Conservation (phyloP, 1,284 basidiomycete species). For the Vanrija pseudolonga region DNA sequence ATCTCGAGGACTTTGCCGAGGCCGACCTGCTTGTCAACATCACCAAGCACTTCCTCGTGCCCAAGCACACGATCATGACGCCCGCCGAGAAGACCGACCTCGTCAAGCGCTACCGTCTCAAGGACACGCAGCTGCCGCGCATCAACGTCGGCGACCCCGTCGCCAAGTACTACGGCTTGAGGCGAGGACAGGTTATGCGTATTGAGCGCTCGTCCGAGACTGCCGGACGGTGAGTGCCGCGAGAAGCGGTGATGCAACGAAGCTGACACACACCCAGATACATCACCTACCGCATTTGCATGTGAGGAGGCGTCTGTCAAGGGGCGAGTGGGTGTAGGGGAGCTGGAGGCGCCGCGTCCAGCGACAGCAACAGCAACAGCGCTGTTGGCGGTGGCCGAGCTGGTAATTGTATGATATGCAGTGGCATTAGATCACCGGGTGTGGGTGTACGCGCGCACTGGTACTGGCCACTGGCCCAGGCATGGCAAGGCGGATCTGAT, state of each 20-base stretch:
- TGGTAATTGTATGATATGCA: no score
- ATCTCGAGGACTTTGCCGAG: conserved; percentile 94
- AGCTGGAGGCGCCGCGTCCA: no score
- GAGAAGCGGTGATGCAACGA: background rate
- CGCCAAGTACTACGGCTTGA: conserved; percentile 92
- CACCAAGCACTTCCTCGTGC: conserved; percentile 91
- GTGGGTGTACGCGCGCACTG: no score
- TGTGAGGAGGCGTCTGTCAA: conserved; percentile 27
- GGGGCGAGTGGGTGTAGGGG: no score
- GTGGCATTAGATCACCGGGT: no score
- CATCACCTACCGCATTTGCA: conserved; percentile 49
- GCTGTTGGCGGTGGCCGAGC: no score
- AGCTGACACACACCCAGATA: conserved; percentile 31
- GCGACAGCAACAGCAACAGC: no score
- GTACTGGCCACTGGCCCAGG: no score
- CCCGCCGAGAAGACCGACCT: conserved; percentile 82
- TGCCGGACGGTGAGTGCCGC: conserved; percentile 66
- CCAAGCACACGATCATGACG: conserved; percentile 83
- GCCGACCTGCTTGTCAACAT: conserved; percentile 96
- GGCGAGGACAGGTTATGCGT: conserved; percentile 95
- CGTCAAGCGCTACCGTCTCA: conserved; percentile 90
- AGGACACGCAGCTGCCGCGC: conserved; percentile 95
- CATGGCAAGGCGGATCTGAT: no score
- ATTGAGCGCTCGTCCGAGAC: conserved; percentile 97
- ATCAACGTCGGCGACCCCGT: conserved; percentile 96